phyloP scores from a whole-genome alignment of 768 basidiomycete species.

The Russula vinacea region DNA sequence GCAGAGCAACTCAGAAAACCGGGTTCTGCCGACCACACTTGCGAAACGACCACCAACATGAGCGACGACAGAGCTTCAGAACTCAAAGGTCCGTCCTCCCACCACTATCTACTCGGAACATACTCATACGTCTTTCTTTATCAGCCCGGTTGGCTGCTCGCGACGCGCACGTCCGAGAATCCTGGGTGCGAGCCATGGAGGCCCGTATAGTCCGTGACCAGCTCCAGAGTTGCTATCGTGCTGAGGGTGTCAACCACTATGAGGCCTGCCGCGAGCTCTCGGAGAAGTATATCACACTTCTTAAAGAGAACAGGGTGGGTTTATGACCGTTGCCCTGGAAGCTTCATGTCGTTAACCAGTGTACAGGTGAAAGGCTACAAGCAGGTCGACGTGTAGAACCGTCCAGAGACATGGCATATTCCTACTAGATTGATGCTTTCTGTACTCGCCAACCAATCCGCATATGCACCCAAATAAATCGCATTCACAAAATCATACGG shows the following conservation, averaged over 20 bases:
- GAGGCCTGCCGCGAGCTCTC: slow-evolving; percentile 85
- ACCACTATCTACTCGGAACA: background rate
- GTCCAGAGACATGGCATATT: slow-evolving; percentile 2
- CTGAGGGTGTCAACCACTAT: slow-evolving; percentile 89
- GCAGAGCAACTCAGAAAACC: background rate
- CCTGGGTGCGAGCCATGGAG: slow-evolving; percentile 95
- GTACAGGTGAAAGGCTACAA: slow-evolving; percentile 81
- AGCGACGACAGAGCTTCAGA: slow-evolving; percentile 41
- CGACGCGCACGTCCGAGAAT: slow-evolving; percentile 79
- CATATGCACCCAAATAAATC: slow-evolving; percentile 3
- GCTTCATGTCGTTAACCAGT: background rate
- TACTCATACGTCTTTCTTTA: background rate
- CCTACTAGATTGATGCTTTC: background rate
- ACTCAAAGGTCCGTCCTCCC: slow-evolving; percentile 45
- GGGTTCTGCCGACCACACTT: slow-evolving; percentile 7
- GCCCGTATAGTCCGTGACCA: slow-evolving; percentile 83
- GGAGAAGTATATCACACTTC: slow-evolving; percentile 76
- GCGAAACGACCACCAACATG: slow-evolving; percentile 42
- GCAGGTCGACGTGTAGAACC: slow-evolving; percentile 56
- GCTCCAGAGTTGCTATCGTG: slow-evolving; percentile 82
- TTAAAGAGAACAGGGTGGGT: slow-evolving; percentile 76
- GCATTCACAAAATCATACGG: background rate
- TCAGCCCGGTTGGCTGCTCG: slow-evolving; percentile 64
- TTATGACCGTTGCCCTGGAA: slow-evolving; percentile 13
- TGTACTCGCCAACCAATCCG: background rate